phyloP scores from a whole-genome alignment of 257 asterid genomes.

The Fraxinus anomala region DNA sequence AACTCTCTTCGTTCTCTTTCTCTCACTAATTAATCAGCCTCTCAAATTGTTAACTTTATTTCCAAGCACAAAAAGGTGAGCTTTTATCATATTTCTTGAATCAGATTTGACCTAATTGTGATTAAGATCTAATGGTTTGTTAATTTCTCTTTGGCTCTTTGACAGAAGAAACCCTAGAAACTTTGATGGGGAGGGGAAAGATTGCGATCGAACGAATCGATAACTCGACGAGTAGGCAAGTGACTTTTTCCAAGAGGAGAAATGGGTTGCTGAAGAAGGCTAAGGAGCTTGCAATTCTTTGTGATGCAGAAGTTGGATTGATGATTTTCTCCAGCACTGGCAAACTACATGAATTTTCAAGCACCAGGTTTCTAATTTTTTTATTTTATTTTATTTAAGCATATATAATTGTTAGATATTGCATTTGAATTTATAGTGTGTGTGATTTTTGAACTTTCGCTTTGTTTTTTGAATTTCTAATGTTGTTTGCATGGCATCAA shows the following conservation, averaged over 20 bases:
- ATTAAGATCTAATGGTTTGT: constrained; percentile 31
- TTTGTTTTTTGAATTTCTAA: neutral
- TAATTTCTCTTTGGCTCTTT: neutral
- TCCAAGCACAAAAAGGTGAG: constrained; percentile 25
- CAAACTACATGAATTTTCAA: constrained; percentile 47
- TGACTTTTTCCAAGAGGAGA: constrained; percentile 55
- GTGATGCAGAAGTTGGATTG: constrained; percentile 60
- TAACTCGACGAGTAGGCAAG: constrained; percentile 55
- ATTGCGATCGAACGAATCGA: constrained; percentile 51
- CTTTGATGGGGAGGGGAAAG: constrained; percentile 55
- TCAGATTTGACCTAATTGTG: constrained; percentile 9
- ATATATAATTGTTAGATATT: too few species aligned
- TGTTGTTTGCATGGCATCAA: constrained; percentile 21
- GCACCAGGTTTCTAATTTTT: constrained; percentile 47
- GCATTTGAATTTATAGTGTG: too few species aligned
- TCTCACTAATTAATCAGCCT: constrained; percentile 1
- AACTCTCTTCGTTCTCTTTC: neutral
- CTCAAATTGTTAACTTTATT: constrained; percentile 23
- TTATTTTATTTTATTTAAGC: too few species aligned
- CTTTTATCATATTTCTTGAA: constrained; percentile 4
- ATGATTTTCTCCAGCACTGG: constrained; percentile 52
- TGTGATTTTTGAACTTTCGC: neutral
- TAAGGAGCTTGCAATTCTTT: constrained; percentile 53
- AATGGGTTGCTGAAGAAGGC: constrained; percentile 60
- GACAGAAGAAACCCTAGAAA: constrained; percentile 37